Evolutionary conservation across 169 alveolate genomes (phyloP).

Genomic region (Plasmodium billcollinsi): DNA sequence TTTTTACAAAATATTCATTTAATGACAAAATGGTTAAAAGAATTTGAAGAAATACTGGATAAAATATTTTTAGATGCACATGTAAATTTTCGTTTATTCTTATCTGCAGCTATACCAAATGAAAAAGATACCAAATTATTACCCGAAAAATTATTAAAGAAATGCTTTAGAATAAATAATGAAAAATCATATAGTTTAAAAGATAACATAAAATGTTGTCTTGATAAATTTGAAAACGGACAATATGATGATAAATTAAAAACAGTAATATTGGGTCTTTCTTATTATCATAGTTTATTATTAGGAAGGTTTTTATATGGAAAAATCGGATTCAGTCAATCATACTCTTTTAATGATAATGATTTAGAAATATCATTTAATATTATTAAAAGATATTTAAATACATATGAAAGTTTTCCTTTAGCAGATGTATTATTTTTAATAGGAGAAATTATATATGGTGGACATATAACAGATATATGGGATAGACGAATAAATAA

Average conservation of each 20-base stretch:
- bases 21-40: conserved; percentile 95
- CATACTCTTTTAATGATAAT: conserved; percentile 97
- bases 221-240: conserved; percentile 85
- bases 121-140: conserved; percentile 59
- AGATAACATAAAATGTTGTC: conserved; percentile 80
- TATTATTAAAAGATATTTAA: conserved; percentile 93
- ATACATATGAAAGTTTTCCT: conserved; percentile 93
- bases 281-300: conserved; percentile 96
- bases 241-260: conserved; percentile 94
- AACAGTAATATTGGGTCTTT: conserved; percentile 94
- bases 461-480: conserved; percentile 98
- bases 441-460: conserved; percentile 98
- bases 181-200: conserved; percentile 79
- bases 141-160: conserved; percentile 59
- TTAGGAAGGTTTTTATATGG: conserved; percentile 98
- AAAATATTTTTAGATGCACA: conserved; percentile 94
- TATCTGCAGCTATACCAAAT: conserved; percentile 90
- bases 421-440: conserved; percentile 96
- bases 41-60: conserved; percentile 95
- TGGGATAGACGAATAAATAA: conserved; percentile 97
- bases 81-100: conserved; percentile 94
- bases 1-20: conserved; percentile 95
- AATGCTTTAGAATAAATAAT: conserved; percentile 57
- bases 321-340: conserved; percentile 96
- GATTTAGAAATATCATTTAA: conserved; percentile 96